Base-by-base conservation (phyloP, 768 basidiomycete genomes). In the Boletus vermiculosoides region DNA sequence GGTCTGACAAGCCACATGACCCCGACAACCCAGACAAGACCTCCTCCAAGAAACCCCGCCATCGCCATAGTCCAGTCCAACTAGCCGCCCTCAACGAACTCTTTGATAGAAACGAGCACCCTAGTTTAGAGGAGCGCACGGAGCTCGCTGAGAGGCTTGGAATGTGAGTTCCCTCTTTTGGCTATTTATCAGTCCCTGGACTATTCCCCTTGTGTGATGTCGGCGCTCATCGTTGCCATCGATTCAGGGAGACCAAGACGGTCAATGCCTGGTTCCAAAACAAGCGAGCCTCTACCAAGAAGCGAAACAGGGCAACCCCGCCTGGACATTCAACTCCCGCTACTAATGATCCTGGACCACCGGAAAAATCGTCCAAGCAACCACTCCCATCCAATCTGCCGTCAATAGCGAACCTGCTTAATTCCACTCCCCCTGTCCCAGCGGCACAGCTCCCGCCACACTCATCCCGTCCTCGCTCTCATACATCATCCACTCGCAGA, bases 201-300 rank as follows among this genome's bases (percentile, higher is more conserved):
- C 50, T 30, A 20, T 40, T 39, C 54, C 48, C 22, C 30, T 47
- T 49, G 48, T 50, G 20, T 61, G 47, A 44, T 64, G 50, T 55
- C 20, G 34, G 51, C 54, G 34, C 57, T 33, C 57, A 45, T 56
- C 57, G 44, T 46, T 50, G n/a, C 58, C 40, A 48, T 56, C 54
- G 52, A 60, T 52, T 51, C 68, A 91, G 90, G 86, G 87, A 90
- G 70, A 85, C 83, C 71, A 91, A 91, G 80, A 89, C 87, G 3
- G 88, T 91, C 68, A 88, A 88, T 69, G 87, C 90, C 15, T 91
- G 88, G 86, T 92, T 91, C 73, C 89, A 91, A 75, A 91, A 91
- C 70, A 91, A 90, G 77, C 80, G 90, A 53, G 89, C 90, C 7
- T 90, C 88, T 13, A 84, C 83, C 63, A 91, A 90, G 80, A 91